Conservation (phyloP, 2,329 filamentous ascomycete genomes). For the Cercospora nicotianae region DNA sequence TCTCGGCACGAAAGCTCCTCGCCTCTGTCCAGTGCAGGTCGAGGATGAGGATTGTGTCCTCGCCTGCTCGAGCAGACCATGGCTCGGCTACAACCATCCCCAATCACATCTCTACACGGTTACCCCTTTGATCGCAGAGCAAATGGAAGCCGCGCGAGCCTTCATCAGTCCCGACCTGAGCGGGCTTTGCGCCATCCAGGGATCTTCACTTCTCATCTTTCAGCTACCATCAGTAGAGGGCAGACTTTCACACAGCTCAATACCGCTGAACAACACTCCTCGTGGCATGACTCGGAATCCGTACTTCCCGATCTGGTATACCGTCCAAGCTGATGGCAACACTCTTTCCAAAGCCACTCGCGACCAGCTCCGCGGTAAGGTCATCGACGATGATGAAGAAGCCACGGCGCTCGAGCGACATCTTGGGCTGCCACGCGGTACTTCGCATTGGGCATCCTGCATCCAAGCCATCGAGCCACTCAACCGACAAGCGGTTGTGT, state of each 20-base stretch:
- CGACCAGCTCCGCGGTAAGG: slow-evolving; percentile 43
- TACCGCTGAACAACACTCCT: slow-evolving; percentile 86
- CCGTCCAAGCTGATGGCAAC: slow-evolving; percentile 91
- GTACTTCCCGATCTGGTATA: slow-evolving; percentile 85
- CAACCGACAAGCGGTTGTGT: slow-evolving; percentile 53
- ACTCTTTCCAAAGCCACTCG: slow-evolving; percentile 74
- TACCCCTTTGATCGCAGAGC: slow-evolving; percentile 72
- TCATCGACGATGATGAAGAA: slow-evolving; percentile 25
- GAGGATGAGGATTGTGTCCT: slow-evolving; percentile 75
- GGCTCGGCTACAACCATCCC: slow-evolving; percentile 89
- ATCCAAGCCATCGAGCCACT: slow-evolving; percentile 89
- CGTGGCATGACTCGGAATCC: slow-evolving; percentile 85
- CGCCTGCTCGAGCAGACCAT: slow-evolving; percentile 88
- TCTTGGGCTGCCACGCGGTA: slow-evolving; percentile 83
- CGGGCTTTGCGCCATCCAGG: slow-evolving; percentile 41
- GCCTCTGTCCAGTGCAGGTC: slow-evolving; percentile 87
- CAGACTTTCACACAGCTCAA: slow-evolving; percentile 27
- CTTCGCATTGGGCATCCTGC: slow-evolving; percentile 91
- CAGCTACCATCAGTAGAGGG: slow-evolving; percentile 50
- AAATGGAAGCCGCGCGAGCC: slow-evolving; percentile 91
- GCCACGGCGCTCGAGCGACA: slow-evolving; percentile 55
- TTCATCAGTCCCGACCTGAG: slow-evolving; percentile 81
- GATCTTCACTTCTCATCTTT: slow-evolving; percentile 62
- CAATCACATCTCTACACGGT: slow-evolving; percentile 86
- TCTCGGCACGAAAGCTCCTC: slow-evolving; percentile 84